Base-by-base conservation (phyloP, 208 protist species). In the Leishmania tropica region DNA sequence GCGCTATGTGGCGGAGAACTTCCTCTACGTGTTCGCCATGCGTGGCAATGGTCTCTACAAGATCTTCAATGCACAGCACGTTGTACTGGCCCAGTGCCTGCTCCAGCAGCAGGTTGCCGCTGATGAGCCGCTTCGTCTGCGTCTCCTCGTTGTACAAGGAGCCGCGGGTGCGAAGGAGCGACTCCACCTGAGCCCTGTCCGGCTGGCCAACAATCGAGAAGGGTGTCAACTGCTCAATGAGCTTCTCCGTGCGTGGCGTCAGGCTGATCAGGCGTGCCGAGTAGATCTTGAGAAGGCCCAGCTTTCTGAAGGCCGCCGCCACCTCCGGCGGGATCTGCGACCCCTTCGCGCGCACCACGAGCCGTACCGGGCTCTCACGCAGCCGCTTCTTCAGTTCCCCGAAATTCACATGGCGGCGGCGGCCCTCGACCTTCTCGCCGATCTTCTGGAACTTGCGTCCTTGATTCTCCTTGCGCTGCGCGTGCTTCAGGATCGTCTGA, bases 61-160 rank as follows among this genome's bases (percentile, higher is more conserved):
- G 87, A 51, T 98, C 95, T 83, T 98, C 95, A 45, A 98, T 93
- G 84, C 94, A 98, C 35, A 98, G 85, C 7, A 98, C 85, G 75
- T 95, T 95, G 84, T 92, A 96, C 84, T 93, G 81, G 2, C 94
- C 95, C 2, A 98, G 86, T 19, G 92, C 88, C 88, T 96, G 84
- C 87, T 98, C 94, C 7, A 98, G 87, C 89, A 97, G 77, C 76
- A 96, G 75, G 85, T 98, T 98, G 40, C 95, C 93, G 81, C 93
- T 96, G 65, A 98, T 98, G 65, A 95, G 87, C 5, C 85, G 86
- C 80, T 83, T 89, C 64, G 87, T 93, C 78, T 93, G 78, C 19
- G 92, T 94, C 76, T 94, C 92, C 60, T 88, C 88, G 83, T 96
- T 92, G 85, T 89, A 94, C 48, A 97, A 64, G 54, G 88, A 81